These are phyloP conservation scores for Beauveria australis DNA, from an alignment of 2,329 filamentous ascomycete genomes.

Conservation along the genomic window DNA sequence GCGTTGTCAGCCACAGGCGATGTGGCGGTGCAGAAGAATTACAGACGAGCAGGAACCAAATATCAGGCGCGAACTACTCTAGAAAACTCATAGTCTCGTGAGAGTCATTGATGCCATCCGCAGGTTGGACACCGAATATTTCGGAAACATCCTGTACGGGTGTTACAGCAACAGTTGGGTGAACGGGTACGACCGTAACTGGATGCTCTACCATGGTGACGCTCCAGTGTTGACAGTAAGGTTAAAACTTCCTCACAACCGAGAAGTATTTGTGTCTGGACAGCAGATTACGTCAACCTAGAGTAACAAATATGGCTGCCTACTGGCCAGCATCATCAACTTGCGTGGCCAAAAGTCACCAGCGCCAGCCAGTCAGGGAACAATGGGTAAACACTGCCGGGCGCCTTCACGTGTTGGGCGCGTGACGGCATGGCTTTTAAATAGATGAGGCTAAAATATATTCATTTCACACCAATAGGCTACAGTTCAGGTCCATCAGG, in stretches of 20 bases:
- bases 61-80: neutral
- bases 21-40: constrained; percentile 6
- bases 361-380: neutral
- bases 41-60: neutral
- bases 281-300: neutral
- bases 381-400: neutral
- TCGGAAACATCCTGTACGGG: no score
- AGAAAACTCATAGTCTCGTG: no score
- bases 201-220: no score
- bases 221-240: no score
- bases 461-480: neutral
- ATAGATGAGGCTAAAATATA: neutral
- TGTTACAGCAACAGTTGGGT: no score
- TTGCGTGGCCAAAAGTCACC: constrained; percentile 1
- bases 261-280: neutral
- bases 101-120: no score
- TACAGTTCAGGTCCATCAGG: neutral
- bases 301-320: neutral
- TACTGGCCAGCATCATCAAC: constrained; percentile 2
- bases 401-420: neutral
- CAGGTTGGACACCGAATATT: no score
- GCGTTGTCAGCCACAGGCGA: neutral
- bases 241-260: neutral
- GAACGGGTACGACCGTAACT: no score
- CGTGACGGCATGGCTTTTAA: neutral